Evolutionary conservation across 2,329 filamentous ascomycete species (phyloP).

Genomic region (Purpureocillium takamizusanense): DNA sequence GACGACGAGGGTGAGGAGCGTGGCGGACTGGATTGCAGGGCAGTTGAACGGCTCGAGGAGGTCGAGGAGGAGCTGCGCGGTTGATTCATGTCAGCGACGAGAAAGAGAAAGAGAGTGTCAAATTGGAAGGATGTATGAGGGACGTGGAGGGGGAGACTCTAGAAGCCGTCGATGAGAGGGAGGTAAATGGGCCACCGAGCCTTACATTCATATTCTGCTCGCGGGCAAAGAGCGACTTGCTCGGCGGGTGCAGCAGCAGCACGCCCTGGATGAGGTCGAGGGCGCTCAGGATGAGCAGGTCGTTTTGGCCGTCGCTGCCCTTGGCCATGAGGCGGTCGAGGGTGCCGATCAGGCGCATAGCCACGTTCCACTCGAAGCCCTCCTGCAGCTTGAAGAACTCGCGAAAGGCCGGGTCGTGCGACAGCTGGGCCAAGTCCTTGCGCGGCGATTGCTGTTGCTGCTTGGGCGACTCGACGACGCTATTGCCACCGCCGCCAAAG

Average conservation of each 20-base stretch:
- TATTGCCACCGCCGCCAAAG: slow-evolving; percentile 13
- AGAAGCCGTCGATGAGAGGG: too few species aligned
- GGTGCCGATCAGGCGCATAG: slow-evolving; percentile 74
- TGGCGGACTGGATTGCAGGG: slow-evolving; percentile 82
- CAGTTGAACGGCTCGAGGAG: slow-evolving; percentile 89
- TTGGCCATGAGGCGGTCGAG: slow-evolving; percentile 81
- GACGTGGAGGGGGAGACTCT: too few species aligned
- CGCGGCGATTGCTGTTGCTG: slow-evolving; percentile 21
- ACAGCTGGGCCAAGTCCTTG: slow-evolving; percentile 61
- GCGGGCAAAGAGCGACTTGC: slow-evolving; percentile 74
- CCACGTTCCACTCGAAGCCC: slow-evolving; percentile 96
- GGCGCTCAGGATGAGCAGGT: slow-evolving; percentile 78
- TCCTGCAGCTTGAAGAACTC: slow-evolving; percentile 97
- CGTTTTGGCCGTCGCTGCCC: slow-evolving; percentile 72
- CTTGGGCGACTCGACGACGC: slow-evolving; percentile 21
- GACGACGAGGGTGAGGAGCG: slow-evolving; percentile 81
- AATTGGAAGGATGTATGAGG: too few species aligned
- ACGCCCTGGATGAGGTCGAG: slow-evolving; percentile 84
- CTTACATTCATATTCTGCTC: slow-evolving; percentile 90
- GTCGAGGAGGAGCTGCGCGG: slow-evolving; percentile 69
- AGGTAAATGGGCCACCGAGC: slow-evolving; percentile 4
- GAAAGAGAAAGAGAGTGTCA: background rate
- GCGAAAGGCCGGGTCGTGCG: slow-evolving; percentile 78
- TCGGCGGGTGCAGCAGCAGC: slow-evolving; percentile 82
- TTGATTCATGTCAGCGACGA: slow-evolving; percentile 2